Evolutionary conservation across 1,284 basidiomycete species (phyloP).

Genomic region (Kwoniella shivajii): DNA sequence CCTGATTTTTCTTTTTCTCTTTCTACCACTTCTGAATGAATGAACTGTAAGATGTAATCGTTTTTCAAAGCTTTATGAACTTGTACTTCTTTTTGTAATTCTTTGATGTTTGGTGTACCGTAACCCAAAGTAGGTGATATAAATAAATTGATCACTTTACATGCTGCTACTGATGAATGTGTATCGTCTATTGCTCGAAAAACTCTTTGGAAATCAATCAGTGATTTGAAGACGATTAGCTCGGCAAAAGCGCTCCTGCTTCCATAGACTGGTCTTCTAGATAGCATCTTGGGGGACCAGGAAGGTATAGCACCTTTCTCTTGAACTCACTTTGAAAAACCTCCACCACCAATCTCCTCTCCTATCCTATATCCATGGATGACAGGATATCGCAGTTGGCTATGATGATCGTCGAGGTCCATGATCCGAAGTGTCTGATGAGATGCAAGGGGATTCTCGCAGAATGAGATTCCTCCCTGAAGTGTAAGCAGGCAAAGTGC

Average conservation of each 20-base stretch:
- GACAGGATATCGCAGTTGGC: conserved; percentile 32
- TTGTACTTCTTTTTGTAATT: conserved; percentile 90
- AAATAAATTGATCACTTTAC: conserved; percentile 73
- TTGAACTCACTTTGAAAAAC: conserved; percentile 72
- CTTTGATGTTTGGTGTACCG: conserved; percentile 62
- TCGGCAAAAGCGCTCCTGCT: too few relatives aligned
- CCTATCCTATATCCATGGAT: conserved; percentile 68
- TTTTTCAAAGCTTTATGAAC: conserved; percentile 85
- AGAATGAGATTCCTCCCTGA: too few relatives aligned
- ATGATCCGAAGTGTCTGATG: conserved; percentile 5
- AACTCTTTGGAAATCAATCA: conserved; percentile 60
- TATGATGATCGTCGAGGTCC: conserved; percentile 9
- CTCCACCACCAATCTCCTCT: conserved; percentile 77
- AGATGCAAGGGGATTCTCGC: too few relatives aligned
- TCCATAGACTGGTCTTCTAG: too few relatives aligned
- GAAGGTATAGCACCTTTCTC: too few relatives aligned
- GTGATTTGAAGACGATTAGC: background rate
- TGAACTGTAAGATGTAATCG: conserved; percentile 78
- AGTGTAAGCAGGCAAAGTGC: too few relatives aligned
- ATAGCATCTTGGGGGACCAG: too few relatives aligned
- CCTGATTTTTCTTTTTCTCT: conserved; percentile 59
- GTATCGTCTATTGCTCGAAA: conserved; percentile 74
- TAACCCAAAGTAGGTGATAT: conserved; percentile 34
- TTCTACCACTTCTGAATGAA: conserved; percentile 75
- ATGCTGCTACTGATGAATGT: conserved; percentile 68